A percentile compares a stretch with the other conserved stretches of the same genome.
Conservation (phyloP, 352 stramenopile genomes). For the Pelagophyceae sp. region DNA sequence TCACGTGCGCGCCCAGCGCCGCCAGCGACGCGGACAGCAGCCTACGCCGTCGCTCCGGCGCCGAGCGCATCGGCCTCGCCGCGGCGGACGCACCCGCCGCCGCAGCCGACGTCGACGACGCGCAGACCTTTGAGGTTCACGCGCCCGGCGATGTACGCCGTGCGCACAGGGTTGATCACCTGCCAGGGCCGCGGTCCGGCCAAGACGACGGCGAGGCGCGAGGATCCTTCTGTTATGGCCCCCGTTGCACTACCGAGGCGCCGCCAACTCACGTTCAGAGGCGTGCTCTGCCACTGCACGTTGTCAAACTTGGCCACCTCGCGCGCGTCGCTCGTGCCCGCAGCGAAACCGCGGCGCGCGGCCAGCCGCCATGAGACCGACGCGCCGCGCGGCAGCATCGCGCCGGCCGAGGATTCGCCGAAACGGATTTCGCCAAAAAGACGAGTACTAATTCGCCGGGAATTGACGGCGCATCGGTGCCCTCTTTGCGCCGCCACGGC, state of each 20-base stretch:
- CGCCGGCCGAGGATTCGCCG: too few relatives aligned
- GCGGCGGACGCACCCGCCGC: slow-evolving; percentile 36
- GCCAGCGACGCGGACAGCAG: slow-evolving; percentile 30
- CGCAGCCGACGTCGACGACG: slow-evolving; percentile 46
- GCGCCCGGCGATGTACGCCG: background rate
- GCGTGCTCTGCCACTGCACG: slow-evolving; percentile 28
- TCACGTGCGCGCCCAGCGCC: slow-evolving; percentile 38
- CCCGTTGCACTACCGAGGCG: background rate
- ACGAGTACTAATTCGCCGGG: too few relatives aligned
- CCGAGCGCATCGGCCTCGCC: too few relatives aligned
- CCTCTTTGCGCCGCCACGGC: too few relatives aligned
- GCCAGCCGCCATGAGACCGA: too few relatives aligned
- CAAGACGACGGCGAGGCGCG: slow-evolving; percentile 25
- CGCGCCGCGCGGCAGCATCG: too few relatives aligned
- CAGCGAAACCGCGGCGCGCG: too few relatives aligned
- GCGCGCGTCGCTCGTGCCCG: background rate
- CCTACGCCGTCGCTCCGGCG: too few relatives aligned
- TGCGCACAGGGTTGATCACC: background rate
- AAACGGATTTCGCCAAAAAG: too few relatives aligned
- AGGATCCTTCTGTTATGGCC: background rate
- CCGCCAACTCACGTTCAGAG: background rate
- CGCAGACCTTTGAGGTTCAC: slow-evolving; percentile 18
- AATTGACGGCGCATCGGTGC: too few relatives aligned
- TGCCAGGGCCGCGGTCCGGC: background rate
- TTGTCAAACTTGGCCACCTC: slow-evolving; percentile 14